Conservation (phyloP, 352 stramenopile species). For the Phytophthora aleatoria region DNA sequence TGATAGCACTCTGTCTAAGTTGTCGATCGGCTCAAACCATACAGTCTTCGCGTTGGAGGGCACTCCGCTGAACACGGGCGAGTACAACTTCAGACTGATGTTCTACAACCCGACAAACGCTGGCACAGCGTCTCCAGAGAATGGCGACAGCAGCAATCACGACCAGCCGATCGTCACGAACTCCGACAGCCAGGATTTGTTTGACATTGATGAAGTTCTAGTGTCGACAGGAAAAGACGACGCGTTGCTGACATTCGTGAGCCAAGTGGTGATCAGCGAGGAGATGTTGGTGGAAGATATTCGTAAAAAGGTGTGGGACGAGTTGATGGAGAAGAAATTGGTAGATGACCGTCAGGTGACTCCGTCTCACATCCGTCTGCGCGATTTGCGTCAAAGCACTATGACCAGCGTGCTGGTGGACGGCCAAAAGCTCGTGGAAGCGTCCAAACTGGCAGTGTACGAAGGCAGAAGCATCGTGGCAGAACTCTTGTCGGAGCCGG, state of each 20-base stretch:
- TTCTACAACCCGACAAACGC: constrained; percentile 44
- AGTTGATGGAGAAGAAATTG: constrained; percentile 54
- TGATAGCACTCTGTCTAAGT: constrained; percentile 74
- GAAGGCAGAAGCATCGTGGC: constrained; percentile 78
- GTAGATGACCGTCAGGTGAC: constrained; percentile 35
- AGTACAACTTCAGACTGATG: constrained; percentile 83
- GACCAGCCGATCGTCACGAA: constrained; percentile 29
- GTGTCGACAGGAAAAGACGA: constrained; percentile 59
- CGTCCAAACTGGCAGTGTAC: constrained; percentile 75
- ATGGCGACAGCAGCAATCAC: constrained; percentile 21
- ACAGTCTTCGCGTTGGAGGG: constrained; percentile 72
- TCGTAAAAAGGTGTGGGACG: constrained; percentile 49
- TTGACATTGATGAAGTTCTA: constrained; percentile 69
- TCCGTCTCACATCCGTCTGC: constrained; percentile 59
- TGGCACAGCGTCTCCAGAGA: constrained; percentile 8
- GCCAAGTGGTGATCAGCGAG: constrained; percentile 74
- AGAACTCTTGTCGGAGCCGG: constrained; percentile 65
- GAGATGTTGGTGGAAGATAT: constrained; percentile 80
- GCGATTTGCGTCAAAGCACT: constrained; percentile 68
- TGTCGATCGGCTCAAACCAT: constrained; percentile 74
- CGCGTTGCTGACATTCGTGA: constrained; percentile 55
- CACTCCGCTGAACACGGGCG: constrained; percentile 63
- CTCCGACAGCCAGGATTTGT: constrained; percentile 35
- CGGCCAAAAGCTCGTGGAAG: constrained; percentile 62
- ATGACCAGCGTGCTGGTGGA: constrained; percentile 72